Evolutionary conservation across 176 grass and related monocot species (phyloP).

Genomic region (Saccharum officinarum): DNA sequence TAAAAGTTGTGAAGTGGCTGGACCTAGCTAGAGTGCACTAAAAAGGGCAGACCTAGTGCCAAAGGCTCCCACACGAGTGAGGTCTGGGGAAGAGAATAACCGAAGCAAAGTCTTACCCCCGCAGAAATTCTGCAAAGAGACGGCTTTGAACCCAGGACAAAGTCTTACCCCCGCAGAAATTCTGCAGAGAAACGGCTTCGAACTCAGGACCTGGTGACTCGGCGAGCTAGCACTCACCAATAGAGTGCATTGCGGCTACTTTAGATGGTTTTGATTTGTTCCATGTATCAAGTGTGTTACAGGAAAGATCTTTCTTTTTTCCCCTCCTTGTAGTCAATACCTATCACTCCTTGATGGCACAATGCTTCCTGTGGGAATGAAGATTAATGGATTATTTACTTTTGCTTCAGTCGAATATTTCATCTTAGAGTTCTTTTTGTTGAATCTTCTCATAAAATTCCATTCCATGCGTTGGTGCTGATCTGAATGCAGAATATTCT

Average conservation of each 20-base stretch:
- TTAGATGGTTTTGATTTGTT: constrained; percentile 11
- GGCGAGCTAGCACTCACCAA: no score
- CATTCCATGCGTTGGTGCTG: not conserved
- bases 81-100: no score
- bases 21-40: not conserved
- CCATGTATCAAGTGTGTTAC: not conserved
- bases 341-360: not conserved
- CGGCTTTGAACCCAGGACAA: no score
- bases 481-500: constrained; percentile 29
- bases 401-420: not conserved
- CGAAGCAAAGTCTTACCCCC: no score
- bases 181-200: no score
- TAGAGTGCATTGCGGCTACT: constrained; percentile 8
- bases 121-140: no score
- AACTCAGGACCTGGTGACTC: no score
- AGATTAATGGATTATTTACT: not conserved
- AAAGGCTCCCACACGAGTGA: no score
- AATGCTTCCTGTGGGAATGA: not conserved
- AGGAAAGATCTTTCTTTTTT: not conserved
- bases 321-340: not conserved
- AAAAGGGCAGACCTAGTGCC: no score
- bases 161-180: no score
- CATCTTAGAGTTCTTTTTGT: not conserved
- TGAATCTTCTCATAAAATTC: not conserved
- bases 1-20: constrained; percentile 1